phyloP scores from a whole-genome alignment of 2,329 filamentous ascomycete genomes.

The Fusarium begoniae region DNA sequence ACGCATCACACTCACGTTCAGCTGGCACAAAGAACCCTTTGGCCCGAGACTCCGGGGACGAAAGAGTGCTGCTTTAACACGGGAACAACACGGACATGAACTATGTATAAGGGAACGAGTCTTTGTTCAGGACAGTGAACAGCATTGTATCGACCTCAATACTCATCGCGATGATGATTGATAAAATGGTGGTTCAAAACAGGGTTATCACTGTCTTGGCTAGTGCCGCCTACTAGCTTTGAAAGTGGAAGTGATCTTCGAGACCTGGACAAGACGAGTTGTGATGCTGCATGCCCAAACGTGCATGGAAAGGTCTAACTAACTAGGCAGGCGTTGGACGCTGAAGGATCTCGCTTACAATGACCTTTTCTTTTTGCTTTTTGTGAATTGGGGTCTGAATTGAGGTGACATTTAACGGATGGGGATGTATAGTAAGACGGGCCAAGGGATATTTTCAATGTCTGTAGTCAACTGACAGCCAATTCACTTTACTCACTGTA shows the following conservation, averaged over 20 bases:
- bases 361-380: conserved; percentile 12
- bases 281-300: background rate
- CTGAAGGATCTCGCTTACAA: background rate
- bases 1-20: background rate
- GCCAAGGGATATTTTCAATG: background rate
- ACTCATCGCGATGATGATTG: conserved; percentile 1
- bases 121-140: background rate
- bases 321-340: background rate
- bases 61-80: background rate
- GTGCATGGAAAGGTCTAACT: conserved; percentile 9
- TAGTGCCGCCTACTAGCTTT: background rate
- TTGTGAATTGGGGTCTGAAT: background rate
- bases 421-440: background rate
- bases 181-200: background rate
- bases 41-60: background rate
- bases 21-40: background rate
- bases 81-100: background rate
- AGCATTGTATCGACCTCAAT: background rate
- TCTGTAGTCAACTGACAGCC: background rate
- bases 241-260: conserved; percentile 27
- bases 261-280: conserved; percentile 1
- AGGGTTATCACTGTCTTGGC: background rate
- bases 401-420: background rate
- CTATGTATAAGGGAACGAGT: background rate
- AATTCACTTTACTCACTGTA: background rate